Evolutionary conservation across 495 filamentous ascomycete species (phyloP).

Genomic region (Podospora pseudocomata): DNA sequence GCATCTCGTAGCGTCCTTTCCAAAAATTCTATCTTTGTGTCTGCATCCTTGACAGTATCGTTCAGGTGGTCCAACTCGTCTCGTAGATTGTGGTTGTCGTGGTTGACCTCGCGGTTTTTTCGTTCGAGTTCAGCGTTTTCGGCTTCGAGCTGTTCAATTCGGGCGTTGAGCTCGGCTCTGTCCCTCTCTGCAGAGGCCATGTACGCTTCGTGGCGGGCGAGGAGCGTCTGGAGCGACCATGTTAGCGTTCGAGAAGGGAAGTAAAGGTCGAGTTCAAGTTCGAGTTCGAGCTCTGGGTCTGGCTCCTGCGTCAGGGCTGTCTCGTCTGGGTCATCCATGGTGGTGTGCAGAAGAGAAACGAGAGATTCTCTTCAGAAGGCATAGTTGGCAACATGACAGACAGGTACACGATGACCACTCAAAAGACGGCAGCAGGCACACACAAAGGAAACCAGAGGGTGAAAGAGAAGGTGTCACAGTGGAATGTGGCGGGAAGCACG

Average conservation of each 20-base stretch:
- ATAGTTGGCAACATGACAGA: background rate
- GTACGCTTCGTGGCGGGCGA: slow-evolving; percentile 88
- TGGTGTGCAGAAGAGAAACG: background rate
- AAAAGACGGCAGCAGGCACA: background rate
- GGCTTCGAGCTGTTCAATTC: slow-evolving; percentile 69
- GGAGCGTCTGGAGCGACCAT: slow-evolving; percentile 74
- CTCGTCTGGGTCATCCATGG: slow-evolving; percentile 14
- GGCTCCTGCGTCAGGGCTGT: background rate
- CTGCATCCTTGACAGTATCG: slow-evolving; percentile 66
- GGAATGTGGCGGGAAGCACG: slow-evolving; percentile 16
- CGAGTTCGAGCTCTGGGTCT: background rate
- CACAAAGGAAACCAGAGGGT: background rate
- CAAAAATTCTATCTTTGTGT: slow-evolving; percentile 66
- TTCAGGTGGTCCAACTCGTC: slow-evolving; percentile 83
- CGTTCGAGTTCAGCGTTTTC: slow-evolving; percentile 72
- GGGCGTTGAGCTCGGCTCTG: slow-evolving; percentile 61
- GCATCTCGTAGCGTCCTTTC: slow-evolving; percentile 70
- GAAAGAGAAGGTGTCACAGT: slow-evolving; percentile 14
- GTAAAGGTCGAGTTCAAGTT: slow-evolving; percentile 15
- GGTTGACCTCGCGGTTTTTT: slow-evolving; percentile 66
- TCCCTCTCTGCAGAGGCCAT: slow-evolving; percentile 86
- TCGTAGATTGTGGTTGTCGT: slow-evolving; percentile 74
- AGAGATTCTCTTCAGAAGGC: background rate
- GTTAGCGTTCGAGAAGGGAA: slow-evolving; percentile 26
- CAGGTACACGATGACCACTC: background rate